Base-by-base conservation (phyloP, 1,284 basidiomycete species). In the Cystobasidium slooffiae region DNA sequence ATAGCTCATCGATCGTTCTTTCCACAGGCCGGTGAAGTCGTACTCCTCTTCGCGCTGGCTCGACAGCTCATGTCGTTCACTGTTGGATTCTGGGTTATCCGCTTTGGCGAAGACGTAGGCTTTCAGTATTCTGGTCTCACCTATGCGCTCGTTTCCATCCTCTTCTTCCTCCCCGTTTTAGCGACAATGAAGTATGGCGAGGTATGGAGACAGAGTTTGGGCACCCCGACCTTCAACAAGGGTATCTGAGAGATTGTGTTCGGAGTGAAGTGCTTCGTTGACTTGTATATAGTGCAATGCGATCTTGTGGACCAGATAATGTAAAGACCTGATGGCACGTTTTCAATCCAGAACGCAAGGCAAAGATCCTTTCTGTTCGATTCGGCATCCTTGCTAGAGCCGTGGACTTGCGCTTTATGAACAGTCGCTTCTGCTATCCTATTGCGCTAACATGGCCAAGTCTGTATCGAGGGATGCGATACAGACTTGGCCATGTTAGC, bases 61-160 rank as follows among this genome's bases (percentile, higher is more conserved):
- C 61, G 64, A 7, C 64, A 65, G 41, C 44, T 73, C 16, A 65
- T 73, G 51, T 65, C 61, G 6, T 65, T 65, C 63, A 73, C 62
- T 9, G 61, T 73, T 46, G 62, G 70, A 12, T 73, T 73, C 55
- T 73, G 64, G 70, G 52, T 61, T 18, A 64, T 66, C 24, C 70
- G 62, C 6, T 73, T 64, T 44, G 70, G 70, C 44, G 70, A 73
- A 46, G 64, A 73, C 7, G 70, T 73, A 18, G 70, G 70, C 20
- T 73, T 73, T 31, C 62, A 73, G 31, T 66, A 46, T 18, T 70
- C 68, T 39, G 66, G 66, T 44, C 43, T 68, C 24, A 70, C 68
- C 12, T 70, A 70, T 70, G 68, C 68, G 6, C 39, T 63, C n/a
- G 58, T 62, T n/a, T 43, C 37, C 7, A 52, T 70, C 20, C 44